phyloP scores from a whole-genome alignment of 1,139 yeast genomes.

The Lodderomyces elongisporus region DNA sequence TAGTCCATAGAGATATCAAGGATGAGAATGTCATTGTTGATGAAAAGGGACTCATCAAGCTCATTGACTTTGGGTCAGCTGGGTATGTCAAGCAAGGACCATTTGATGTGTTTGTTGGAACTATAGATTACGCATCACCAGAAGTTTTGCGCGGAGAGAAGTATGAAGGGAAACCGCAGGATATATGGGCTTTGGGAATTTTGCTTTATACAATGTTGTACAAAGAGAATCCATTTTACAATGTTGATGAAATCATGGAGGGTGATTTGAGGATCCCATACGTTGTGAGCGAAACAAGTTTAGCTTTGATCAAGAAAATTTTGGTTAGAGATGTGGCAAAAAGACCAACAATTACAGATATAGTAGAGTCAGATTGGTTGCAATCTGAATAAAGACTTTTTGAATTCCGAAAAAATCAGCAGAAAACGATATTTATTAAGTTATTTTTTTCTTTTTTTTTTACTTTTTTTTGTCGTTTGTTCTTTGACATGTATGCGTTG shows the following conservation, averaged over 20 bases:
- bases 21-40: constrained; percentile 93
- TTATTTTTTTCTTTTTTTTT: not conserved
- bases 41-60: constrained; percentile 65
- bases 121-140: constrained; percentile 95
- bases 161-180: constrained; percentile 91
- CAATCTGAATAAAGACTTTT: too few species aligned
- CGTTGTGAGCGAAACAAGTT: constrained; percentile 54
- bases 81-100: constrained; percentile 90
- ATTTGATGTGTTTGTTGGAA: constrained; percentile 94
- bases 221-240: constrained; percentile 92
- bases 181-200: constrained; percentile 95
- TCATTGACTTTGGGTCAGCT: constrained; percentile 94
- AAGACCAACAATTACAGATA: constrained; percentile 71
- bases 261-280: constrained; percentile 72
- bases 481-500: not conserved
- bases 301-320: constrained; percentile 57
- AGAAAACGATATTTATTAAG: not conserved
- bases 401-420: too few species aligned
- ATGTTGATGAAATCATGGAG: constrained; percentile 91
- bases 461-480: not conserved
- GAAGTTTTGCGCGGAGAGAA: constrained; percentile 87
- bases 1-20: constrained; percentile 90
- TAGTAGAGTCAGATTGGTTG: constrained; percentile 68
- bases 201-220: constrained; percentile 83
- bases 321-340: constrained; percentile 57